Percentiles rank a stretch among this genome's conserved stretches.
Conservation (phyloP, 2,329 filamentous ascomycete species). For the Cercospora zeae-maydis region DNA sequence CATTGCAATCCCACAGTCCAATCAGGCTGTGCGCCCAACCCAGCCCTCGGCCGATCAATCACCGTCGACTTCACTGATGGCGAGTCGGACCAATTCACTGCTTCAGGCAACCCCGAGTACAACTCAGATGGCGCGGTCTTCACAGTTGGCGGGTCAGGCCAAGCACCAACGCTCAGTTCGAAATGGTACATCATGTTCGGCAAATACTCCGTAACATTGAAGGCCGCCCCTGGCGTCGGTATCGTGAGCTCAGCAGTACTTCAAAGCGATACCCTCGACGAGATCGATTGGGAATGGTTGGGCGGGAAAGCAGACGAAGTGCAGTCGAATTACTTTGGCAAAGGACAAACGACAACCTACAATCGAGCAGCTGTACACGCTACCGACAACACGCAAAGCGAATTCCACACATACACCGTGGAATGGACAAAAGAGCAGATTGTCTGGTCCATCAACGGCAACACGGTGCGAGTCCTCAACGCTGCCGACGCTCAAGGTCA, state of each 20-base stretch:
- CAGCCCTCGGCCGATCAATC: constrained; percentile 78
- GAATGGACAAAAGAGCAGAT: constrained; percentile 88
- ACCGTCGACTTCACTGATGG: constrained; percentile 79
- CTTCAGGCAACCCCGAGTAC: constrained; percentile 64
- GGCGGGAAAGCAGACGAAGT: constrained; percentile 72
- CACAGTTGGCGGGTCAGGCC: constrained; percentile 71
- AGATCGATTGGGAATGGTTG: constrained; percentile 97
- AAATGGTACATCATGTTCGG: constrained; percentile 99
- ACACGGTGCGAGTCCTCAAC: constrained; percentile 70
- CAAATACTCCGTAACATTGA: constrained; percentile 78
- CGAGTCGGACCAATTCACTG: constrained; percentile 71
- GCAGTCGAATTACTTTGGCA: constrained; percentile 97
- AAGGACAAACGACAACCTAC: constrained; percentile 79
- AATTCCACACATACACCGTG: constrained; percentile 81
- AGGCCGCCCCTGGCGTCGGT: constrained; percentile 79
- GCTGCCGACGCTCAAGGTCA: constrained; percentile 67
- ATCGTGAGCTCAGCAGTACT: constrained; percentile 92
- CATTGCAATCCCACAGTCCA: constrained; percentile 55
- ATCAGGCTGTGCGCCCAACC: constrained; percentile 66
- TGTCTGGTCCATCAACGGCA: constrained; percentile 79
- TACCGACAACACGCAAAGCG: constrained; percentile 63
- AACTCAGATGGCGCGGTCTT: constrained; percentile 73
- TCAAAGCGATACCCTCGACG: constrained; percentile 86
- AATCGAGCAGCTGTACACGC: constrained; percentile 81
- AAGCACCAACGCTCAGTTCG: constrained; percentile 80